Evolutionary conservation across 2,329 filamentous ascomycete species (phyloP), one percentile per base, ranked within the genome.

Genomic region (Aureobasidium sp.): DNA sequence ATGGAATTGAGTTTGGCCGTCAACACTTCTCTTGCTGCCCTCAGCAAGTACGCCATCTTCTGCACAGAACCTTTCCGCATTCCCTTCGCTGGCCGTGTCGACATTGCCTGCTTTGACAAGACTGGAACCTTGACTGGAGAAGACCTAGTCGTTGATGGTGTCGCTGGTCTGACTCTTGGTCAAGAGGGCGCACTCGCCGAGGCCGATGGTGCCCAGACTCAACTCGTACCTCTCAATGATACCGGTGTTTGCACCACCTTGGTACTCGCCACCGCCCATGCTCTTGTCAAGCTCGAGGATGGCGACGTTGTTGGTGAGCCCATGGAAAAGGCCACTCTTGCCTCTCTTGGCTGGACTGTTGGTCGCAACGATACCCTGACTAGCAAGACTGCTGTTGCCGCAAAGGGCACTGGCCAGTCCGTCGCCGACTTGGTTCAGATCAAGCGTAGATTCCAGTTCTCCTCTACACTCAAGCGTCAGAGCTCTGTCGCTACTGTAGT

Each of bases 61-160:
- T 99, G 94, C 74, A 99, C 94, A 2, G 95, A 99, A 75, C 94
- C 94, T 31, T 99, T 99, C 85, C 88, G 94, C 62, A 99, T 99
- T 70, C 95, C 95, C 0, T 97, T 89, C 69, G 95, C 92, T 67
- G 94, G 94, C 36, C 90, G 94, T 66, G 89, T 99, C 64, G 95
- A 99, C 74, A 84, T 99, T 60, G 92, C 94, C 66, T 99, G 94
- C 78, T 99, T 99, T 68, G 94, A 99, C 77, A 99, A 99, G 81
- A 99, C 94, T 14, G 94, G 94, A 67, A 99, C 94, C 1, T 78
- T 99, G 63, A 99, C 94, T 41, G 94, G 94, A 55, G 94, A 99
- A 73, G 93, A 99, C 72, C 81, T 99, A 47, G 91, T 99, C 12
- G 94, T 99, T 22, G 93, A 99, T 73, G 94, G 94, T 70, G 93